These are phyloP conservation scores for Beauveria pseudobassiana DNA, from an alignment of 2,329 filamentous ascomycete species.

Conservation along the genomic window DNA sequence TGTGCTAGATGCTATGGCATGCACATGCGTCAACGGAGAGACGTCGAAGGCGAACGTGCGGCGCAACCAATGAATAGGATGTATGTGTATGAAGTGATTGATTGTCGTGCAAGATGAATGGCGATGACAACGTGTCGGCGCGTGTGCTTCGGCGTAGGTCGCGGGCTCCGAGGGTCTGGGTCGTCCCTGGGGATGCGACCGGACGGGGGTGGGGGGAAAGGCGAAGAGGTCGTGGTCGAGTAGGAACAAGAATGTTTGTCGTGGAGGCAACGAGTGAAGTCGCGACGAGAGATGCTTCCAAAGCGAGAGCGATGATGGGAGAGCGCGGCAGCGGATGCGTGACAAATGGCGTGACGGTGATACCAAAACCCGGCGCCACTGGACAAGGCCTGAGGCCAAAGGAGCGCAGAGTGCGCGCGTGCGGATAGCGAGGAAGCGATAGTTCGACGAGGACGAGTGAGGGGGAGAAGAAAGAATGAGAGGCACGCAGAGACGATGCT, in stretches of 20 bases:
- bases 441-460: not conserved
- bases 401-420: conserved; percentile 7
- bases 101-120: not conserved
- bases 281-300: not conserved
- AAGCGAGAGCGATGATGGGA: conserved; percentile 14
- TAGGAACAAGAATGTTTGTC: not conserved
- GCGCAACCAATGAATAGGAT: not conserved
- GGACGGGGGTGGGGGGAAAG: not conserved
- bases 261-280: not conserved
- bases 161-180: conserved; percentile 1
- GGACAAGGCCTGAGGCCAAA: conserved; percentile 5
- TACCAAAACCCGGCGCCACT: conserved; percentile 1
- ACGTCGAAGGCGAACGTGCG: not conserved
- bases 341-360: conserved; percentile 12
- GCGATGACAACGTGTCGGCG: not conserved
- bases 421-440: conserved; percentile 4
- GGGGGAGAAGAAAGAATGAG: not conserved
- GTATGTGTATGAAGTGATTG: not conserved
- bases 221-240: not conserved
- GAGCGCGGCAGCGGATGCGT: not conserved
- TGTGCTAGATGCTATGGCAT: conserved; percentile 39
- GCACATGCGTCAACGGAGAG: conserved; percentile 27
- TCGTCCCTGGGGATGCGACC: conserved; percentile 16
- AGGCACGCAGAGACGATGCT: conserved; percentile 6
- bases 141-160: conserved; percentile 1